These are phyloP conservation scores for Cryptomeria japonica DNA, from an alignment of 75 land plant species.

Conservation along the genomic window DNA sequence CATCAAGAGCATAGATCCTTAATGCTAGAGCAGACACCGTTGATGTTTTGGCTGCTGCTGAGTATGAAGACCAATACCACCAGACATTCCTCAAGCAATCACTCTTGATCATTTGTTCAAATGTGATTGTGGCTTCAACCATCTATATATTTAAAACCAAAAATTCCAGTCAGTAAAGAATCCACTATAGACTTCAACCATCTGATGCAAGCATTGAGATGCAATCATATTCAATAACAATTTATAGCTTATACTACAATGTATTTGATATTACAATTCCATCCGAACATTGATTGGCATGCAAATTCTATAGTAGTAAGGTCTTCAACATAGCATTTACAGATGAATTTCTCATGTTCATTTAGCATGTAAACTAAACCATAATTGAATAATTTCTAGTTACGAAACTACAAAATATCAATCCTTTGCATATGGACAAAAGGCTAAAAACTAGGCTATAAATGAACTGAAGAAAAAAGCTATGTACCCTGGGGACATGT, in stretches of 20 bases:
- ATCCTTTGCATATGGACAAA: neutral
- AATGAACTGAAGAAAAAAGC: neutral
- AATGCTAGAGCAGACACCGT: conserved; percentile 79
- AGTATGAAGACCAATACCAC: conserved; percentile 95
- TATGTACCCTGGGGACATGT: too few relatives aligned
- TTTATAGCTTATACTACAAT: neutral
- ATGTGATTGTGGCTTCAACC: conserved; percentile 71
- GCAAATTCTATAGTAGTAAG: neutral
- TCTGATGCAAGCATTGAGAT: neutral
- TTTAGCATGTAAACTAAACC: neutral
- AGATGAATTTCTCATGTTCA: neutral
- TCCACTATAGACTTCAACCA: neutral
- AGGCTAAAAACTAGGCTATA: neutral
- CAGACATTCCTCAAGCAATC: conserved; percentile 66
- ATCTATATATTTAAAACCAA: conserved; percentile 40
- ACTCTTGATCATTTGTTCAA: conserved; percentile 85
- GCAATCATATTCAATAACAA: conserved; percentile 6
- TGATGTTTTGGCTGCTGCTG: conserved; percentile 72
- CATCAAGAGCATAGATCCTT: conserved; percentile 80
- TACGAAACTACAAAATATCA: neutral
- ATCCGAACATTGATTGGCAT: conserved; percentile 4
- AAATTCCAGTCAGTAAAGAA: conserved; percentile 4
- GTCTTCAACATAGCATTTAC: neutral
- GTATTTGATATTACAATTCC: neutral
- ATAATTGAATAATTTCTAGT: too few relatives aligned